These are phyloP conservation scores for Sporothrix humicola DNA, from an alignment of 2,329 filamentous ascomycete genomes.

Conservation along the genomic window DNA sequence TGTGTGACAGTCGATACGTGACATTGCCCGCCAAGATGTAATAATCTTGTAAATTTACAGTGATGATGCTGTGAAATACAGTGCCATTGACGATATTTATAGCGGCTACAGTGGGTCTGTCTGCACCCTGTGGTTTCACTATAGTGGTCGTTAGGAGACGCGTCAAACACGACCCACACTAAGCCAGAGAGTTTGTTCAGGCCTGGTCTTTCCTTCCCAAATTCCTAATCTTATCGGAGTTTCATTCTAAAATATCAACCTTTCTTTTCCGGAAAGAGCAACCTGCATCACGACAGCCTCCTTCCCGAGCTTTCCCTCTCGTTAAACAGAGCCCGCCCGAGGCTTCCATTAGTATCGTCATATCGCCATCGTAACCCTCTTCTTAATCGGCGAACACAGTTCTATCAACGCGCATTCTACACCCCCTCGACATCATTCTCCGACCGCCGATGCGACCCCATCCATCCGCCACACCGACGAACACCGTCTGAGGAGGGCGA, in stretches of 20 bases:
- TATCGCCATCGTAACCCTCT: neutral
- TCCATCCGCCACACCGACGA: neutral
- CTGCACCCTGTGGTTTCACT: neutral
- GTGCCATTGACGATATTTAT: neutral
- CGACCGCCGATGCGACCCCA: neutral
- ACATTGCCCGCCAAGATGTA: neutral
- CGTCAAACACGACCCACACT: neutral
- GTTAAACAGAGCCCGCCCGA: neutral
- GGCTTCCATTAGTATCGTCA: neutral
- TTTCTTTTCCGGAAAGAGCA: conserved; percentile 9
- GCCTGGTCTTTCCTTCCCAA: neutral
- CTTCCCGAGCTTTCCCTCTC: neutral
- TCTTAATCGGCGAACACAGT: neutral
- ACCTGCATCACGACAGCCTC: neutral
- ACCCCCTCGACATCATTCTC: neutral
- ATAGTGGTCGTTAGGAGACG: neutral
- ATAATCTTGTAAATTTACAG: neutral
- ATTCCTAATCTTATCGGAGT: neutral
- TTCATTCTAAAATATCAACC: neutral
- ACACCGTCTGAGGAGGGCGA: neutral
- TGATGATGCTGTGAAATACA: neutral
- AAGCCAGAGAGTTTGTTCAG: neutral
- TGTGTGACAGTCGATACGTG: neutral
- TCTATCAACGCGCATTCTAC: neutral
- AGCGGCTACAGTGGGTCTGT: conserved; percentile 1